Conservation (phyloP, 2,329 filamentous ascomycete genomes). For the Phialocephala subalpina region DNA sequence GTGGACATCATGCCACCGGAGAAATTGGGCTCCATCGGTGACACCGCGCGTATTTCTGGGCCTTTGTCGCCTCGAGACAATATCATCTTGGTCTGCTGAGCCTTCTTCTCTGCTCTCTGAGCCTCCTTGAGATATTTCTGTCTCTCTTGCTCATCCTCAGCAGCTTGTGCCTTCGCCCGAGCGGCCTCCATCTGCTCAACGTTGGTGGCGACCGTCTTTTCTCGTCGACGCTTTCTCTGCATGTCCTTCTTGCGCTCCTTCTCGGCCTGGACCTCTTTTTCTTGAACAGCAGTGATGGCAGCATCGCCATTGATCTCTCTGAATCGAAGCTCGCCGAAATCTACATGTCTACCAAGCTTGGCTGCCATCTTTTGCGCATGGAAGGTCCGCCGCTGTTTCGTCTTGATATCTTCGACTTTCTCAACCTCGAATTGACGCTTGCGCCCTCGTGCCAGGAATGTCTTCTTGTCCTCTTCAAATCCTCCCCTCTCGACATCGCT, state of each 20-base stretch:
- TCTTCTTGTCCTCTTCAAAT: constrained; percentile 57
- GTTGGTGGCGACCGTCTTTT: constrained; percentile 94
- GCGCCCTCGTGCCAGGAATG: constrained; percentile 62
- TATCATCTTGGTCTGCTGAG: constrained; percentile 86
- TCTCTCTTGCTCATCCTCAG: constrained; percentile 83
- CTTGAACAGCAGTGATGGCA: constrained; percentile 85
- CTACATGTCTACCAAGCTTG: constrained; percentile 73
- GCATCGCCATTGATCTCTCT: constrained; percentile 79
- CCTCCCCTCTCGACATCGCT: constrained; percentile 63
- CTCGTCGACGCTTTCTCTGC: constrained; percentile 94
- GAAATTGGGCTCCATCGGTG: constrained; percentile 78
- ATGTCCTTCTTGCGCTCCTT: constrained; percentile 99
- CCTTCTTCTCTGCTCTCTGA: constrained; percentile 91
- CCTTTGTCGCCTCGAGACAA: constrained; percentile 87
- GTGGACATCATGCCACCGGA: constrained; percentile 87
- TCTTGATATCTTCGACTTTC: constrained; percentile 67
- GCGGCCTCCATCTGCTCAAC: constrained; percentile 90
- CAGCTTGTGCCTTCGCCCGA: constrained; percentile 77
- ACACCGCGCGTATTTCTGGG: constrained; percentile 70
- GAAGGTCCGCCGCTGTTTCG: constrained; percentile 68
- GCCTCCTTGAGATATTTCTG: constrained; percentile 84
- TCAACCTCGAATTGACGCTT: constrained; percentile 77
- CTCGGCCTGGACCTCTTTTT: constrained; percentile 89
- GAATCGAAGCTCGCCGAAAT: constrained; percentile 78
- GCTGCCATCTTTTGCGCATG: constrained; percentile 64